phyloP scores from a whole-genome alignment of 495 filamentous ascomycete genomes.

The Wilcoxina mikolae region DNA sequence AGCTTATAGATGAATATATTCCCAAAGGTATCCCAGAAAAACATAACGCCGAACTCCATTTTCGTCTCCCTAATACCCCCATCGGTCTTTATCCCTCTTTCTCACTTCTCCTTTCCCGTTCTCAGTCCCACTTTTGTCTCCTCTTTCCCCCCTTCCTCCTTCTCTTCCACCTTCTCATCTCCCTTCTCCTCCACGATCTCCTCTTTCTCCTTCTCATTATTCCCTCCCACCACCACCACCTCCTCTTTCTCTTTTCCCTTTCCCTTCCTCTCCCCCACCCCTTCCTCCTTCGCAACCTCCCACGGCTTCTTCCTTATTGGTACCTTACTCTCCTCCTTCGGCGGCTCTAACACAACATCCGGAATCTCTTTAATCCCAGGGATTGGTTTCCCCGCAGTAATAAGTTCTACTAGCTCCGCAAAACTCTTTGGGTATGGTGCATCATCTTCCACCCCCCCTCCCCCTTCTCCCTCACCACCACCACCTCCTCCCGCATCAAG shows the following conservation, averaged over 20 bases:
- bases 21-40: too few relatives aligned
- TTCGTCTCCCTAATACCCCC: too few relatives aligned
- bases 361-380: constrained; percentile 86
- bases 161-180: not conserved
- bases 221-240: not conserved
- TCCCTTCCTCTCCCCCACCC: too few relatives aligned
- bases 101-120: too few relatives aligned
- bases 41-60: too few relatives aligned
- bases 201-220: not conserved
- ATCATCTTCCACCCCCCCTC: constrained; percentile 24
- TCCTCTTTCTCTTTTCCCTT: too few relatives aligned
- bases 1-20: too few relatives aligned
- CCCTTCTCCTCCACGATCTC: too few relatives aligned
- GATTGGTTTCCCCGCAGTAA: constrained; percentile 68
- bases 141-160: not conserved
- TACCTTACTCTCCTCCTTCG: constrained; percentile 34
- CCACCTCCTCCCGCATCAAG: constrained; percentile 27
- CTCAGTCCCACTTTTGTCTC: not conserved
- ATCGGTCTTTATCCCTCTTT: too few relatives aligned
- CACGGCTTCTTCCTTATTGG: constrained; percentile 60
- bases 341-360: constrained; percentile 43
- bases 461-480: not conserved
- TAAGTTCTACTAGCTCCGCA: constrained; percentile 74
- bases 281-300: constrained; percentile 35
- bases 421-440: constrained; percentile 74